These are phyloP conservation scores for Zymoseptoria ardabiliae DNA, from an alignment of 2,329 filamentous ascomycete species.

Conservation along the genomic window DNA sequence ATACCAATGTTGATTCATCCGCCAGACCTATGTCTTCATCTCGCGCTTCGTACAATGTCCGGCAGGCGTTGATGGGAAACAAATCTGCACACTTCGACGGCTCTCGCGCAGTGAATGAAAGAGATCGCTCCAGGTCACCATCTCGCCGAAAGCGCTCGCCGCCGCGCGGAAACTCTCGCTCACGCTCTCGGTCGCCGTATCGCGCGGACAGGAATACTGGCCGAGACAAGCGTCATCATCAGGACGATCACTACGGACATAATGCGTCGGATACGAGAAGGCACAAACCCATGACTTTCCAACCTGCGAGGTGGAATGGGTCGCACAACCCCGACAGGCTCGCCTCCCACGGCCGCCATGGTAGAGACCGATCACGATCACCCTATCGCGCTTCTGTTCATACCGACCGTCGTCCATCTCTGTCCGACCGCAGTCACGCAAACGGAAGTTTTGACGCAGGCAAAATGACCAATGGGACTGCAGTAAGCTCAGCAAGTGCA, in stretches of 20 bases:
- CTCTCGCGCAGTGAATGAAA: conserved; percentile 31
- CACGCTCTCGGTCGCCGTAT: conserved; percentile 25
- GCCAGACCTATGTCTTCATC: conserved; percentile 56
- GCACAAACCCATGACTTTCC: conserved; percentile 38
- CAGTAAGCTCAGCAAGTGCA: conserved; percentile 1
- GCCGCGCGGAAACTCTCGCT: conserved; percentile 8
- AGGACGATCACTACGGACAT: conserved; percentile 51
- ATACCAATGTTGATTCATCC: conserved; percentile 84
- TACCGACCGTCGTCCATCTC: conserved; percentile 5
- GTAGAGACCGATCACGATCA: conserved; percentile 21
- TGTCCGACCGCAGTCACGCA: conserved; percentile 9
- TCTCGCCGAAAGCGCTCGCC: conserved; percentile 35
- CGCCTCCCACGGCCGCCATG: conserved; percentile 6
- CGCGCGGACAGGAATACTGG: conserved; percentile 33
- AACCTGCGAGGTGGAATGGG: conserved; percentile 7
- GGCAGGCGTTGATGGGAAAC: conserved; percentile 15
- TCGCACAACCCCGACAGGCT: conserved; percentile 2
- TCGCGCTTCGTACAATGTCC: conserved; percentile 21
- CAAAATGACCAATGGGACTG: conserved; percentile 2
- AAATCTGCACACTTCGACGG: conserved; percentile 24
- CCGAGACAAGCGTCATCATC: conserved; percentile 56
- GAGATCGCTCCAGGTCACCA: conserved; percentile 39
- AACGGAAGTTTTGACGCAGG: conserved; percentile 1
- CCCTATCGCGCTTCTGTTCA: conserved; percentile 16
- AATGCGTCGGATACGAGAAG: conserved; percentile 51